Percentiles rank a stretch among this genome's conserved stretches.
These are phyloP conservation scores for Chrysoporthe puriensis DNA, from an alignment of 2,329 filamentous ascomycete genomes.

Conservation along the genomic window DNA sequence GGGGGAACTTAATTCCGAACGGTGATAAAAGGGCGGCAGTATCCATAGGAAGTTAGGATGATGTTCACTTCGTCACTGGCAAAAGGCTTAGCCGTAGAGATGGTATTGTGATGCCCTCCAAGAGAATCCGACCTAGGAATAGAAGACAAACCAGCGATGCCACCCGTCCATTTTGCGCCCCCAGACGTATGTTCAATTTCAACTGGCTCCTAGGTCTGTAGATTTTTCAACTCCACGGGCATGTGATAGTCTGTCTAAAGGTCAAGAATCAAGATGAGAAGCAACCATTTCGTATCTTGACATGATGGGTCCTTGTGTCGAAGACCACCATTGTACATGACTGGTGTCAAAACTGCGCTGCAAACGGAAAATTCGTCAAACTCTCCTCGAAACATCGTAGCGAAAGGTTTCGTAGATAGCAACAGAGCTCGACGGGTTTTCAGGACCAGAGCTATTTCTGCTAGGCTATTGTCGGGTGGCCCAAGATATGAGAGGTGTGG, in stretches of 20 bases:
- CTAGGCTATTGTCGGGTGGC: background rate
- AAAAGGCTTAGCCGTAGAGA: background rate
- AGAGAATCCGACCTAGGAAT: constrained; percentile 12
- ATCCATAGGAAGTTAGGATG: background rate
- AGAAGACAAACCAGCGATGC: constrained; percentile 12
- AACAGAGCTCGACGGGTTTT: constrained; percentile 20
- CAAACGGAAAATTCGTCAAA: constrained; percentile 13
- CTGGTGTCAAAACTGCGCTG: constrained; percentile 13
- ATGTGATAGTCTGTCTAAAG: background rate
- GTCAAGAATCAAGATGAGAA: background rate
- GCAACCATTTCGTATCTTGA: constrained; percentile 8
- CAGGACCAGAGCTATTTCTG: background rate
- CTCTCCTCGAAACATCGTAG: constrained; percentile 18
- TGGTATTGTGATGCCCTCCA: background rate
- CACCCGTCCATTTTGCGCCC: constrained; percentile 16
- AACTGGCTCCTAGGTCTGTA: constrained; percentile 23
- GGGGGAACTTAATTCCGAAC: background rate
- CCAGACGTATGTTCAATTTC: constrained; percentile 21
- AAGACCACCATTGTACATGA: constrained; percentile 5
- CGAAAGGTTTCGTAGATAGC: constrained; percentile 26
- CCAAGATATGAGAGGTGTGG: background rate
- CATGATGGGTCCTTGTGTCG: constrained; percentile 7
- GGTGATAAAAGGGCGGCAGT: background rate
- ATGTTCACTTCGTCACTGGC: background rate
- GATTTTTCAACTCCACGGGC: constrained; percentile 4